Base-by-base conservation (phyloP, 768 basidiomycete genomes). In the Trametes maxima region DNA sequence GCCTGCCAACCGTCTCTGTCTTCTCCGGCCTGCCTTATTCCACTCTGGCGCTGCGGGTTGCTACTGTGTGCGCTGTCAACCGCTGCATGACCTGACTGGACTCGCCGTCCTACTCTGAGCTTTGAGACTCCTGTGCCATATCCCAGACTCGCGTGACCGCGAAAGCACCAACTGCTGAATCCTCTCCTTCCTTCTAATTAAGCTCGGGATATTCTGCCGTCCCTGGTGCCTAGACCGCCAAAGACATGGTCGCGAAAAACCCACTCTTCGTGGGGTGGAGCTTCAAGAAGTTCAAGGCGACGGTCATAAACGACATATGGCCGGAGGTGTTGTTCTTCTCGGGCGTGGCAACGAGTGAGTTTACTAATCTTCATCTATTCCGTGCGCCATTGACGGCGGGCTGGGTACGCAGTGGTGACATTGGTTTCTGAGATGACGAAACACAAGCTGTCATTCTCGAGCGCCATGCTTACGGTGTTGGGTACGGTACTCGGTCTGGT, bases 401-500 rank as follows among this genome's bases (percentile, higher is more conserved):
- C 11, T 43, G 8, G 28, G 1, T 2, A 2, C 54, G 28, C 53
- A 88, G 86, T 87, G 83, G 87, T 89, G 14, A 71, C 77, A 3
- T 65, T 81, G 28, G 82, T 88, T 11, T 82, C 84, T 0, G 68
- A 79, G 59, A 67, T 81, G 68, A 86, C 85, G 0, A 57, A 59
- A 5, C 76, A 76, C 47, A 73, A 80, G 49, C 77, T 89, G n/a
- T 75, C 74, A 0, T 76, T 89, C 55, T 79, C 81, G 12, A 85
- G 77, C 57, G 75, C 76, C 44, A 78, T 88, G 63, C 75, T 91
- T 58, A 86, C 87, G 3, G 88, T 90, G 7, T 77, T 91, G 54
- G 88, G 88, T 81, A 87, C 85, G 14, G 86, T 89, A 25, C 82
- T 89, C 70, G 87, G 81, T 82, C 75, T 86, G 66, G 85, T 87